These are phyloP conservation scores for Gaultheria prostrata DNA, from an alignment of 148 eudicot species.

Conservation along the genomic window DNA sequence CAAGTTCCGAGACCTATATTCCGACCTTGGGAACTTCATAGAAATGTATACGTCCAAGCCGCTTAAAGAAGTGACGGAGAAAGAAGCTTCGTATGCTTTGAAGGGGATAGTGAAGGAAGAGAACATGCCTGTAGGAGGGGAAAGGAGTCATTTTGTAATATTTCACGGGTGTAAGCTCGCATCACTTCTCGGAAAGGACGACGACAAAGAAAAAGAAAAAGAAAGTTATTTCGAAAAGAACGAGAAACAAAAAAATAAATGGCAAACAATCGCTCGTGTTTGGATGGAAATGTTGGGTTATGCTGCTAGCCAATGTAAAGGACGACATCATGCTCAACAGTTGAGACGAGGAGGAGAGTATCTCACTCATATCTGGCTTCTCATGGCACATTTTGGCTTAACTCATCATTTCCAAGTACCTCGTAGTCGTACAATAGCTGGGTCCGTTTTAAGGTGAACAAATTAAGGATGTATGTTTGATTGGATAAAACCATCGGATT, in stretches of 20 bases:
- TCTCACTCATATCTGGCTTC: not conserved
- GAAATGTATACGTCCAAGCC: not conserved
- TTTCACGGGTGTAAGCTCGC: not conserved
- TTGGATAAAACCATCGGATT: not conserved
- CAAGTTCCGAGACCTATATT: not conserved
- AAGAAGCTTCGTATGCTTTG: not conserved
- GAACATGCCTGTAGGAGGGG: not conserved
- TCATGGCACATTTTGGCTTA: not conserved
- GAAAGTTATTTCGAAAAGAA: too few species aligned
- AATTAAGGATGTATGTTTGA: not conserved
- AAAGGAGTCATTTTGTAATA: not conserved
- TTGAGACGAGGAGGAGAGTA: not conserved
- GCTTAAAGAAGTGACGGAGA: not conserved
- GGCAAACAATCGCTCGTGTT: rapidly evolving
- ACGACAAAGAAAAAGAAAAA: too few species aligned
- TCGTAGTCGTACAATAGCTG: not conserved
- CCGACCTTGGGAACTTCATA: not conserved
- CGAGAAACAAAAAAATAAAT: too few species aligned
- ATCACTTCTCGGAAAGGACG: not conserved
- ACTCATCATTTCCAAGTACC: not conserved
- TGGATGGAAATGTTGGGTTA: not conserved
- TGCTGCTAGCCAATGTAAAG: slow-evolving; percentile 3
- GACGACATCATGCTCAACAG: not conserved
- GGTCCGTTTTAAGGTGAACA: not conserved
- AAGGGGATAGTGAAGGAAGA: not conserved